Base-by-base conservation (phyloP, 2,329 filamentous ascomycete species). In the Didymella pinodella region DNA sequence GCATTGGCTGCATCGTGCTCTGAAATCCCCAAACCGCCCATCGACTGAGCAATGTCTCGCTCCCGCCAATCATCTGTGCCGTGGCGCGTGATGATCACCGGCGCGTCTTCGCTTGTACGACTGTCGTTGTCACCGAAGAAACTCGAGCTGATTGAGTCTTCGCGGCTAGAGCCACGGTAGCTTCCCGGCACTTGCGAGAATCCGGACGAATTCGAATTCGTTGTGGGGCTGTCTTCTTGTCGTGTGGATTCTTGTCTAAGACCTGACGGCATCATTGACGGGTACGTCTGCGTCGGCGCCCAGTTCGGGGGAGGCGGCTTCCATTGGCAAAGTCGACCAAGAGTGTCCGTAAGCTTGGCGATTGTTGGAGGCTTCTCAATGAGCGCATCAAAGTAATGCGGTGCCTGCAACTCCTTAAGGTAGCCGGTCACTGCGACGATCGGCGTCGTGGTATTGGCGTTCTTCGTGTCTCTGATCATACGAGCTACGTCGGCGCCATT, bases 361-460 rank as follows among this genome's bases (percentile, higher is more conserved):
- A 92, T 89, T 38, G 94, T 98, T 34, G 96, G 96, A 26, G 95
- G 95, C 78, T 99, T 99, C 78, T 99, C 93, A 51, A 99, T 92
- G 50, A 99, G 82, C 0, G 91, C 92, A 75, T 98, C 93, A 72
- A 99, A 99, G 77, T 97, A 92, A 78, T 99, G 94, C 3, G 92
- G 92, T 59, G 93, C 93, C 67, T 95, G 93, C 2, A 99, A 83
- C 73, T 99, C 95, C 75, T 98, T 98, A n/a, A 99, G 82, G 76
- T 99, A 99, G 7, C 95, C 94, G 3, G 95, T 99, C 32, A 99
- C 94, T 47, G 93, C 93, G 56, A 99, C 92, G 62, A 99, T 96
- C 0, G 95, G 95, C 0, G 95, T 99, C 68, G 95, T 89, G 0
- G 91, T 90, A 74, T 99, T 99, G 58, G 92, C 88, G 75, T 97